Evolutionary conservation across 306 rosid species (phyloP), one percentile per base, ranked within the genome.

Genomic region (Prunus davidiana): DNA sequence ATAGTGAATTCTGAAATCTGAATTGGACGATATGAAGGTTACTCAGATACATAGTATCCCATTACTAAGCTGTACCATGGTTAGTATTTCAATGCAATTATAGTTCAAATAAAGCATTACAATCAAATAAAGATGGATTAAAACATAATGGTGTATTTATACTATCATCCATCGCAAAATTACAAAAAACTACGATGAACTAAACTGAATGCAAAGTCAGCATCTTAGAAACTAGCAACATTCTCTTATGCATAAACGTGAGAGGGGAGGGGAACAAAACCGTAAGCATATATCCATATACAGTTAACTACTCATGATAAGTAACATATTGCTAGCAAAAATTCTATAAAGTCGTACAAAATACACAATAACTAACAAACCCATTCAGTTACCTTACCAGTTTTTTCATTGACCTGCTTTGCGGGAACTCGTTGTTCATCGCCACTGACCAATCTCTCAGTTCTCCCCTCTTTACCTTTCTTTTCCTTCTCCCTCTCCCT

Each of bases 311-410:
- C 28, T 28, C 14, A 18, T 18, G 27, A 27, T 16, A 73, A 73
- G 34, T 13, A 74, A 74, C 28, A 50, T 22, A 73, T 68, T 76
- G 72, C 56, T 24, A 28, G 38, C 27, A 49, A 47, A 32, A 73
- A 13, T 50, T 55, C 47, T 19, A 56, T 15, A 73, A 68, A 51
- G 1, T n/a, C 34, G 22, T 32, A 69, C 24, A 64, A 16, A 38
- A 19, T 12, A 32, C 57, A 71, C 16, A 56, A 52, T 5, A 14
- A 52, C 74, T 41, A 64, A 69, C 25, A 82, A 77, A 76, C 71
- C 77, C 80, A 79, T 67, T 66, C 24, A 86, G 88, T 90, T 77
- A 84, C 87, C 94, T 87, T 89, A 96, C 99, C 98, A 88, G 86
- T 82, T 82, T 81, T 96, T 84, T 88, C 97, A 78, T 73, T 61